Percentiles rank a stretch among this genome's conserved stretches.
These are phyloP conservation scores for Recurvomyces mirabilis DNA, from an alignment of 495 filamentous ascomycete genomes.

Conservation along the genomic window DNA sequence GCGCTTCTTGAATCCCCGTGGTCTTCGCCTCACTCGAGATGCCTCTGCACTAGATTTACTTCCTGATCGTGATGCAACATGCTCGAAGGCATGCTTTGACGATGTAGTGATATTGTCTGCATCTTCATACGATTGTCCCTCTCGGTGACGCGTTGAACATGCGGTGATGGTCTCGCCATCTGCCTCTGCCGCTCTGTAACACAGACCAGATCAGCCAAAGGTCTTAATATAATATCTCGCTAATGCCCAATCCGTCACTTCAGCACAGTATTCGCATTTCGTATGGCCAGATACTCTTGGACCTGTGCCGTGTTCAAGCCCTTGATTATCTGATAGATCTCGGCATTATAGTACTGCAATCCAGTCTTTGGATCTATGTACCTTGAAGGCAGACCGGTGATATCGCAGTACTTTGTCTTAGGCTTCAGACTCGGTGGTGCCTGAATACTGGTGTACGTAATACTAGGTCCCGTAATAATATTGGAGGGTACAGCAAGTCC, in stretches of 20 bases:
- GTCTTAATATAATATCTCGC: no score
- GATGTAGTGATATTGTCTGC: no score
- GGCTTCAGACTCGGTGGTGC: constrained; percentile 71
- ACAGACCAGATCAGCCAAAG: background rate
- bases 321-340: constrained; percentile 74
- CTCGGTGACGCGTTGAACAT: no score
- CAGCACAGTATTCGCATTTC: constrained; percentile 83
- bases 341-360: constrained; percentile 76
- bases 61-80: no score
- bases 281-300: constrained; percentile 77
- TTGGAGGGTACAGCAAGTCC: constrained; percentile 22
- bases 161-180: no score
- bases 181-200: background rate
- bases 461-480: constrained; percentile 44
- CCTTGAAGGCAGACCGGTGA: constrained; percentile 76
- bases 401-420: constrained; percentile 78
- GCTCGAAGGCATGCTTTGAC: no score
- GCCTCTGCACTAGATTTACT: no score
- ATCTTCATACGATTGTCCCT: no score
- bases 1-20: no score
- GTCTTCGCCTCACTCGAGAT: no score
- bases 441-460: constrained; percentile 92
- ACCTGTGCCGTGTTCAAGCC: constrained; percentile 63
- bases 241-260: no score
- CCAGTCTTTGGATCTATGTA: constrained; percentile 93